Evolutionary conservation across 371 early-diverging fungal genomes (phyloP).

Genomic region (Mortierella sp.): DNA sequence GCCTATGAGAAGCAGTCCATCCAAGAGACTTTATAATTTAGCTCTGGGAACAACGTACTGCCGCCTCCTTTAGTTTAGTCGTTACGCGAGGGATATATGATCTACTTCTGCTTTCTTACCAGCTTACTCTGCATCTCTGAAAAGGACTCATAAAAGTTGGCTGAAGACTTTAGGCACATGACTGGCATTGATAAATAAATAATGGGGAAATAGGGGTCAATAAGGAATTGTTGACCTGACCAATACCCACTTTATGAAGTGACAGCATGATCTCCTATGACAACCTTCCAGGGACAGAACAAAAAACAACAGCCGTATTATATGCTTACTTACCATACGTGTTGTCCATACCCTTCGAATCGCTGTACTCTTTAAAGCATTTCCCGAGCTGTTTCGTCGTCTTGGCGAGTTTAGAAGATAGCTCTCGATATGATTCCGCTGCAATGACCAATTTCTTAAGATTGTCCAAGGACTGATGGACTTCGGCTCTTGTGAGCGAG

Average conservation of each 20-base stretch:
- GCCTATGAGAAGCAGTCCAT: conserved; percentile 18
- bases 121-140: conserved; percentile 55
- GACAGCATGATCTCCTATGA: background rate
- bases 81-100: too few relatives aligned
- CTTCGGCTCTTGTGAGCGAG: conserved; percentile 36
- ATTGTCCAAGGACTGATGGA: conserved; percentile 45
- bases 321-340: conserved; percentile 42
- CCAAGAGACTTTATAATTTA: background rate
- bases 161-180: conserved; percentile 58
- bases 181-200: conserved; percentile 17
- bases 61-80: background rate
- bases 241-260: background rate
- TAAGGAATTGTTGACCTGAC: background rate
- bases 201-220: conserved; percentile 19
- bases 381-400: conserved; percentile 50
- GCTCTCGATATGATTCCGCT: conserved; percentile 48
- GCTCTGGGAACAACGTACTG: background rate
- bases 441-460: conserved; percentile 51
- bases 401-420: conserved; percentile 45
- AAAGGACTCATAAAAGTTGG: conserved; percentile 57
- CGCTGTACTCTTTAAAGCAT: conserved; percentile 54
- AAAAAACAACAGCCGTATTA: background rate
- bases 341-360: conserved; percentile 55
- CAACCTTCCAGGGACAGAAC: background rate
- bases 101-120: conserved; percentile 23